Base-by-base conservation (phyloP, 1,139 yeast species). In the Hyphopichia khmerensis region DNA sequence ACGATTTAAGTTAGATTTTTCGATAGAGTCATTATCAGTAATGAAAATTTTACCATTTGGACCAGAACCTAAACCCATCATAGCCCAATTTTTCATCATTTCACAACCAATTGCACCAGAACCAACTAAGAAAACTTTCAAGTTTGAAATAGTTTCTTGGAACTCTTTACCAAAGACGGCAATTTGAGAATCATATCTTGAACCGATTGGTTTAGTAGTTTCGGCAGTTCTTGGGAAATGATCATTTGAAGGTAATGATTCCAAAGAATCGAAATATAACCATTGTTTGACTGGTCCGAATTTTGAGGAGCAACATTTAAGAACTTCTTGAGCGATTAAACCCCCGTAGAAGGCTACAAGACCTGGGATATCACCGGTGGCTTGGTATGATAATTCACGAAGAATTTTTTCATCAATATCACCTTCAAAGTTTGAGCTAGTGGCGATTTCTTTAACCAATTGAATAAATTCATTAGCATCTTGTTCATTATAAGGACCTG, bases 51-150 rank as follows among this genome's bases (percentile, higher is more conserved):
- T 77, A 57, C 99, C 99, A 3, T 85, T 65, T 32, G 93, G 88
- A 29, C 99, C 98, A 21, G 95, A 76, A 29, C 96, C 98, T 44
- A 93, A 72, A 39, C 99, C 99, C 82, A 91, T 79, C 80, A 93
- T 78, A 8, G 99, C 97, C 98, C 98, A 93, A 61, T 90, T 91
- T 68, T 93, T 93, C 59, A 93, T 76, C 95, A 95, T 93, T 69
- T 93, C 99, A 70, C 99, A 93, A 38, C 99, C 99, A 73, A 93
- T 93, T 33, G 99, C 99, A 60, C 99, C 99, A 2, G 98, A 82
- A 40, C 99, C 99, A 35, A 93, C 99, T 51, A 93, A 73, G 64
- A 93, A 93, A 4, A 91, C 89, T 59, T 80, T 85, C 50, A 87
- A 71, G 63, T 91, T 88, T 36, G 88, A 80, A 47, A 93, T 67